phyloP scores from a whole-genome alignment of 106 monocot species.

The Dactylorhiza incarnata region DNA sequence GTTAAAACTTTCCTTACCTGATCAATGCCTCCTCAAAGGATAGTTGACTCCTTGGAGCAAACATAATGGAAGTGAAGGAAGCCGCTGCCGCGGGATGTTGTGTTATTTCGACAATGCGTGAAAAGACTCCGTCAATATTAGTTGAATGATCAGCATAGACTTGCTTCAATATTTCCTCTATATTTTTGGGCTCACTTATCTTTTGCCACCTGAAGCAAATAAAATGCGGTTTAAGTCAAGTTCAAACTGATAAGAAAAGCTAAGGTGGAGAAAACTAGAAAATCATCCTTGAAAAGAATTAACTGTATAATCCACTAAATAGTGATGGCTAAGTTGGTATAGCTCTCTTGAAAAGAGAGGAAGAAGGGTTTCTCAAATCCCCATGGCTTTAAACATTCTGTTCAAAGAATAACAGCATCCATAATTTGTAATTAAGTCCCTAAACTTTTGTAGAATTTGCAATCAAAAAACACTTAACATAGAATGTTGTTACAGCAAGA shows the following conservation, averaged over 20 bases:
- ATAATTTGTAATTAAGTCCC: no score
- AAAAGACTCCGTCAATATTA: constrained; percentile 79
- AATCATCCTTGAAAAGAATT: neutral
- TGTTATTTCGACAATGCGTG: constrained; percentile 71
- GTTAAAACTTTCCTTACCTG: constrained; percentile 29
- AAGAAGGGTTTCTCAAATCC: neutral
- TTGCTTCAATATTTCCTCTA: constrained; percentile 75
- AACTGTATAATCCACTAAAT: neutral
- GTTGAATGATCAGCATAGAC: constrained; percentile 91
- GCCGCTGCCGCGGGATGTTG: constrained; percentile 91
- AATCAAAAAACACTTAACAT: no score
- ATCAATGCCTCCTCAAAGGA: constrained; percentile 71
- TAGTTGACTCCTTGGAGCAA: constrained; percentile 61
- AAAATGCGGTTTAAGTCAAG: neutral
- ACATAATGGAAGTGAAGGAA: constrained; percentile 95
- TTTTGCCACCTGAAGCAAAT: constrained; percentile 77
- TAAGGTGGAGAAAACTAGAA: neutral
- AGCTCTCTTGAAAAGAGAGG: neutral
- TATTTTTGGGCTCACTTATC: constrained; percentile 81
- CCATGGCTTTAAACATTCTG: no score
- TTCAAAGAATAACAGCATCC: no score
- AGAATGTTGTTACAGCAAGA: no score
- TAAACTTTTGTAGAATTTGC: no score
- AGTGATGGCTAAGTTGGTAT: neutral
- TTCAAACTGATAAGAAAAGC: neutral